A percentile compares a stretch with the other conserved stretches of the same genome.
Conservation (phyloP, 2,329 filamentous ascomycete genomes). For the Beauveria sp. region DNA sequence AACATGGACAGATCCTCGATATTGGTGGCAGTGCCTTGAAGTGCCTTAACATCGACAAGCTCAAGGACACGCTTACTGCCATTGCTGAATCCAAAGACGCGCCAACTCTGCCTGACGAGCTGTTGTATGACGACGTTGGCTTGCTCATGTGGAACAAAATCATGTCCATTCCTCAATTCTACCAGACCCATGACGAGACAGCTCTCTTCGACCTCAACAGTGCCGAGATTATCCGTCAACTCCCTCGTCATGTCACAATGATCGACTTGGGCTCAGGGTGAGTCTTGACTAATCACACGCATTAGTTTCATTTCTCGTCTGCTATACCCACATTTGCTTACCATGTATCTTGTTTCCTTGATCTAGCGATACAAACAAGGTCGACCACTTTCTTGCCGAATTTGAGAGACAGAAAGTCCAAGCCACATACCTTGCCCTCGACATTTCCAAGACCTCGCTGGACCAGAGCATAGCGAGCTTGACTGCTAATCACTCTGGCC, state of each 20-base stretch:
- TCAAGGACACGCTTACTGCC: slow-evolving; percentile 20
- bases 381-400: slow-evolving; percentile 28
- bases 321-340: slow-evolving; percentile 9
- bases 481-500: slow-evolving; percentile 20
- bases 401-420: slow-evolving; percentile 24
- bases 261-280: slow-evolving; percentile 36
- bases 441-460: slow-evolving; percentile 31
- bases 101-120: slow-evolving; percentile 31
- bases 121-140: slow-evolving; percentile 32
- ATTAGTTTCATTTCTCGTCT: slow-evolving; percentile 9
- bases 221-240: slow-evolving; percentile 24
- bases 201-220: slow-evolving; percentile 28
- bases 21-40: slow-evolving; percentile 31
- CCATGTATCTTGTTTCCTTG: slow-evolving; percentile 6
- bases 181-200: slow-evolving; percentile 35
- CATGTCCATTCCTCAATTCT: slow-evolving; percentile 32
- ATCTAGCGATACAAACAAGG: slow-evolving; percentile 32
- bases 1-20: slow-evolving; percentile 28
- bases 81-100: slow-evolving; percentile 18
- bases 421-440: slow-evolving; percentile 31
- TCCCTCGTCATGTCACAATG: slow-evolving; percentile 26
- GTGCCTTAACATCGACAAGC: slow-evolving; percentile 20
- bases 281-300: slow-evolving; percentile 17
- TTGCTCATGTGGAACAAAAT: slow-evolving; percentile 34
- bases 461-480: slow-evolving; percentile 27